Conservation (phyloP, 129 eudicot species). For the Calendula officinalis region DNA sequence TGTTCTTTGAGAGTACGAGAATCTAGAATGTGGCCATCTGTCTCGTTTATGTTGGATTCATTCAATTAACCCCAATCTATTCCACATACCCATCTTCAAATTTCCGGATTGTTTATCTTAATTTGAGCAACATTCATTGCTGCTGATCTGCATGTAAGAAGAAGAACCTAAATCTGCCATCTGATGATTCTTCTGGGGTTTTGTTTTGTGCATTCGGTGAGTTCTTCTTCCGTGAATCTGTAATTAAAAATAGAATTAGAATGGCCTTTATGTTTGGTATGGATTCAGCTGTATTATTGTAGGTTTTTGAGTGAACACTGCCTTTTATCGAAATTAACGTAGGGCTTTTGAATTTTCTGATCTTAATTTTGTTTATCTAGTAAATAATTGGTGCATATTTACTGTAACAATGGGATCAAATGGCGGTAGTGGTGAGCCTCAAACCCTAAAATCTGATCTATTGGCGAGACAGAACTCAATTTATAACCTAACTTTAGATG, state of each 20-base stretch:
- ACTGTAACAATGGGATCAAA: constrained; percentile 72
- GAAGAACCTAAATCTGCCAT: too few species aligned
- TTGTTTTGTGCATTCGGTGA: constrained; percentile 25
- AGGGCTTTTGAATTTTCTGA: neutral
- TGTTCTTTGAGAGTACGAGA: constrained; percentile 28
- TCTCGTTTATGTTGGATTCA: constrained; percentile 23
- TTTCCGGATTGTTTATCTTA: neutral
- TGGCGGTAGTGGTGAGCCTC: constrained; percentile 35
- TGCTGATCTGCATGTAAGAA: neutral
- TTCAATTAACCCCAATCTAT: neutral
- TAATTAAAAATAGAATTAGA: neutral
- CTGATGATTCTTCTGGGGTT: too few species aligned
- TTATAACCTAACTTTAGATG: constrained; percentile 49
- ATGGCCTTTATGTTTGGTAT: neutral
- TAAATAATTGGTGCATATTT: constrained; percentile 4
- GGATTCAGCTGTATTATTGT: neutral
- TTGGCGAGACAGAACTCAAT: constrained; percentile 49
- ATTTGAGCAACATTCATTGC: neutral
- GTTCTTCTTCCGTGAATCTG: neutral
- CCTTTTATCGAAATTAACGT: constrained; percentile 7
- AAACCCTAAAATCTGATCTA: constrained; percentile 35
- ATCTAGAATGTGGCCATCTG: constrained; percentile 40
- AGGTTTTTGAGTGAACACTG: constrained; percentile 8
- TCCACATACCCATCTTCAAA: constrained; percentile 8
- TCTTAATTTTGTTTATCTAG: neutral